phyloP scores from a whole-genome alignment of 352 stramenopile genomes.

The Lagenidium giganteum region DNA sequence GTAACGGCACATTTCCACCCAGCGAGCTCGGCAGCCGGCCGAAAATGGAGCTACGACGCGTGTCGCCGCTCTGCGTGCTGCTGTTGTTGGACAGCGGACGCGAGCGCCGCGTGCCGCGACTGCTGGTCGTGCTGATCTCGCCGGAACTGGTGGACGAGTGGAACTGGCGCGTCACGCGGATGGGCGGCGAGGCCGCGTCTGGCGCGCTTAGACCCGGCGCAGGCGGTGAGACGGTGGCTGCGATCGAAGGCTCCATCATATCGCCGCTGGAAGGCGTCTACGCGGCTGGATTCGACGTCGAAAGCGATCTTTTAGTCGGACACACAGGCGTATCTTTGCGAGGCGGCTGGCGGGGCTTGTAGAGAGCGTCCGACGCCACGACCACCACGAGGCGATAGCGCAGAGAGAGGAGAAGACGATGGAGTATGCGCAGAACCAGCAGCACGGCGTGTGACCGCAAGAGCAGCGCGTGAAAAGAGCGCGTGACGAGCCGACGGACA shows the following conservation, averaged over 20 bases:
- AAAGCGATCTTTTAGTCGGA: no score
- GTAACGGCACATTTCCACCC: slow-evolving; percentile 12
- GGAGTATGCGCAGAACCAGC: no score
- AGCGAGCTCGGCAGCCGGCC: slow-evolving; percentile 16
- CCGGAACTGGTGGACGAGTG: background rate
- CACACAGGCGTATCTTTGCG: no score
- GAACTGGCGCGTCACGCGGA: background rate
- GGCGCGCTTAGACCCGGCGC: background rate
- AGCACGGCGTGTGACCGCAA: no score
- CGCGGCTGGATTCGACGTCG: no score
- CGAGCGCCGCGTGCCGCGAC: background rate
- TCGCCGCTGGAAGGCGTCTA: no score
- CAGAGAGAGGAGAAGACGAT: no score
- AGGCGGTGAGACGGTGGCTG: slow-evolving; percentile 1
- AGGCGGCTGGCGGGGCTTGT: no score
- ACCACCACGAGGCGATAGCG: no score
- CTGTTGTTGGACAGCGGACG: background rate
- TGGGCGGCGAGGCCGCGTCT: background rate
- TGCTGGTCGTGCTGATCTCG: slow-evolving; percentile 1
- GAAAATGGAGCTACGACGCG: slow-evolving; percentile 22
- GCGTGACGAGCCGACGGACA: no score
- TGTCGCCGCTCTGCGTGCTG: background rate
- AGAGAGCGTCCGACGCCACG: no score
- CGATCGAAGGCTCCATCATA: slow-evolving; percentile 7
- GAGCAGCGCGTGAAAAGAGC: no score